Evolutionary conservation across 257 asterid species (phyloP).

Genomic region (Thymus quinquecostatus): DNA sequence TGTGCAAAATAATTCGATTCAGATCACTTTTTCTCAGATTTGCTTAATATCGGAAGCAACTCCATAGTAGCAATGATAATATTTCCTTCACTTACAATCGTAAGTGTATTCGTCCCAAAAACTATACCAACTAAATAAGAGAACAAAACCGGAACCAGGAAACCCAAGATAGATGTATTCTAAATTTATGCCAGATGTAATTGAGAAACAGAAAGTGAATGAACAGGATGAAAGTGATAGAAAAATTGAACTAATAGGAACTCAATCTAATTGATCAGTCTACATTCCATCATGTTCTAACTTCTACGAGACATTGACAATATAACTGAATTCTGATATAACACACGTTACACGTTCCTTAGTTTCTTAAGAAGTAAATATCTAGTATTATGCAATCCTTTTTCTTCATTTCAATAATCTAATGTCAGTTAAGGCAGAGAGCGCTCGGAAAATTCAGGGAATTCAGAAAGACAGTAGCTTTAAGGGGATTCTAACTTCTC

Average conservation of each 20-base stretch:
- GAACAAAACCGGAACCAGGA: background rate
- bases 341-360: conserved; percentile 9
- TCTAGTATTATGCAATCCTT: background rate
- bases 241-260: background rate
- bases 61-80: background rate
- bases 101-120: conserved; percentile 1
- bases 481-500: background rate
- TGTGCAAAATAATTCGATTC: background rate
- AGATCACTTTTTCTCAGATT: background rate
- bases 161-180: background rate
- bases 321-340: background rate
- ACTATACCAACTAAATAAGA: background rate
- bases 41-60: background rate
- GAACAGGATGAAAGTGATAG: background rate
- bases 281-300: background rate
- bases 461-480: conserved; percentile 9
- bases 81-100: background rate
- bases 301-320: background rate
- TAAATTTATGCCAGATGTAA: background rate
- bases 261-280: background rate
- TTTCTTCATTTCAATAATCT: background rate
- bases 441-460: background rate
- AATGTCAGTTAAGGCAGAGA: background rate
- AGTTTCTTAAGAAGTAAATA: background rate
- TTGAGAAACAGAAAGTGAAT: background rate